A percentile compares a stretch with the other conserved stretches of the same genome.
Evolutionary conservation across 2,329 filamentous ascomycete species (phyloP).

Genomic region (Cryphonectria parasitica): DNA sequence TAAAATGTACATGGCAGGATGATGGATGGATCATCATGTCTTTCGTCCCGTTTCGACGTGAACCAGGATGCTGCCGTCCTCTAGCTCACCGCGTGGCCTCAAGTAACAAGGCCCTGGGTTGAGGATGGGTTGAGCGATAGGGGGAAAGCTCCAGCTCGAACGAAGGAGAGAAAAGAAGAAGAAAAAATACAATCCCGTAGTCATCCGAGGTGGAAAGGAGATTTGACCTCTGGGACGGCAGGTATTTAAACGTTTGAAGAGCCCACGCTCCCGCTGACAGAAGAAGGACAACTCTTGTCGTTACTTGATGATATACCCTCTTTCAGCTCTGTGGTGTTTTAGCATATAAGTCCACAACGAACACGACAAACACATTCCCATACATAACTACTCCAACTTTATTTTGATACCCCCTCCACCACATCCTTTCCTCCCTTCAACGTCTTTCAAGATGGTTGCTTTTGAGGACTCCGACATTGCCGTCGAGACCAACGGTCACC

Average conservation of each 20-base stretch:
- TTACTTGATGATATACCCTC: constrained; percentile 15
- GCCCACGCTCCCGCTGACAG: constrained; percentile 16
- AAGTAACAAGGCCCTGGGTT: not conserved
- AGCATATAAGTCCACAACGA: too few relatives aligned
- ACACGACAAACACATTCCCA: not conserved
- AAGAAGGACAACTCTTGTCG: not conserved
- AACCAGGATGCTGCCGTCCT: constrained; percentile 5
- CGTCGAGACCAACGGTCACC: constrained; percentile 7
- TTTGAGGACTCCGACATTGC: constrained; percentile 15
- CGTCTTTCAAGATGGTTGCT: constrained; percentile 24
- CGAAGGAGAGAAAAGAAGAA: not conserved
- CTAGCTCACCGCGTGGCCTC: constrained; percentile 11
- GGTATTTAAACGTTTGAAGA: constrained; percentile 26
- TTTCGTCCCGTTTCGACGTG: not conserved
- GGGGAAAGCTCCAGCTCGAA: not conserved
- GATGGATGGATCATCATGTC: constrained; percentile 12
- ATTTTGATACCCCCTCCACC: constrained; percentile 17
- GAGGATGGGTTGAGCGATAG: not conserved
- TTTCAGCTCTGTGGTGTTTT: constrained; percentile 17
- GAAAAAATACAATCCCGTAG: constrained; percentile 2
- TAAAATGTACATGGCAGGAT: not conserved
- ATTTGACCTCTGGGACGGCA: constrained; percentile 13
- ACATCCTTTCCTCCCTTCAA: not conserved
- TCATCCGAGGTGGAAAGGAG: constrained; percentile 9
- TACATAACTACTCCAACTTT: not conserved